These are phyloP conservation scores for Barnettozyma pratensis DNA, from an alignment of 805 yeast species.

Conservation along the genomic window DNA sequence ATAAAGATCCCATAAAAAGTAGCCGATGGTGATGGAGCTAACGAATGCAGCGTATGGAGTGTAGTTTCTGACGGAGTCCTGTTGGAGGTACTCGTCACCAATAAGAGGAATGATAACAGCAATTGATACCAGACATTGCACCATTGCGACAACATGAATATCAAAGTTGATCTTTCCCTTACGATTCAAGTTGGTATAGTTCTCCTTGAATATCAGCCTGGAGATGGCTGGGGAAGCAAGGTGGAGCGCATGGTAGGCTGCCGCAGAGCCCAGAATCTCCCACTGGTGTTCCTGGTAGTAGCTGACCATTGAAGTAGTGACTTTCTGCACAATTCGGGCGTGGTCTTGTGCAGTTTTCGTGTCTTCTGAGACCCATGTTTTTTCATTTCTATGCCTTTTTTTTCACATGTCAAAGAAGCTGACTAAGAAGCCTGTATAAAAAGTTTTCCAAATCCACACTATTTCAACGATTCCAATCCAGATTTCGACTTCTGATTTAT, in stretches of 20 bases:
- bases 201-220: conserved; percentile 41
- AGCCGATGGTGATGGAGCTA: conserved; percentile 70
- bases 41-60: conserved; percentile 76
- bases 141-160: conserved; percentile 84
- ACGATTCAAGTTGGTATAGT: conserved; percentile 43
- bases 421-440: neutral
- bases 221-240: conserved; percentile 47
- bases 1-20: conserved; percentile 84
- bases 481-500: too few species aligned
- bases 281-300: conserved; percentile 59
- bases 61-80: conserved; percentile 58
- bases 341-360: conserved; percentile 13
- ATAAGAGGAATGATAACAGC: conserved; percentile 59
- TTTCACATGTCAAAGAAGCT: conserved; percentile 1
- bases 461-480: too few species aligned
- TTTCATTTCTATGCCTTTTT: neutral
- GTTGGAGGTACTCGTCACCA: conserved; percentile 42
- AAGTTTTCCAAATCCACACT: neutral
- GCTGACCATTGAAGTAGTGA: neutral
- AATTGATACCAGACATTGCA: conserved; percentile 71
- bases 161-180: conserved; percentile 71
- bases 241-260: conserved; percentile 56
- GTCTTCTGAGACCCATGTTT: too few species aligned
- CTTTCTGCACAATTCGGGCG: too few species aligned
- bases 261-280: conserved; percentile 58